A percentile compares a stretch with the other conserved stretches of the same genome.
phyloP scores from a whole-genome alignment of 441 rosid species.

The Codiaeum variegatum region DNA sequence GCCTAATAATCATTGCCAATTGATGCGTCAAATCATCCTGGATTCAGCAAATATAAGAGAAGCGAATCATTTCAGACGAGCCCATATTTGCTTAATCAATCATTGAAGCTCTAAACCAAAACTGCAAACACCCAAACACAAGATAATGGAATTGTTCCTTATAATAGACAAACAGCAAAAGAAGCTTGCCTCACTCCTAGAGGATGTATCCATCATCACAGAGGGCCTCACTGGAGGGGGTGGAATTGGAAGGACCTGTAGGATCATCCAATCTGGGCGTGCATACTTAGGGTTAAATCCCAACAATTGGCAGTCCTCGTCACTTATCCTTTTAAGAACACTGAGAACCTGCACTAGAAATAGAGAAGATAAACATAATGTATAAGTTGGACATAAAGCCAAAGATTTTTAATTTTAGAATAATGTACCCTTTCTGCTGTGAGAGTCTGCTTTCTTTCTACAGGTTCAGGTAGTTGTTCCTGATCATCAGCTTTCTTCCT shows the following conservation, averaged over 20 bases:
- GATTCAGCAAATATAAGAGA: conserved; percentile 27
- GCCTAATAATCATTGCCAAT: conserved; percentile 88
- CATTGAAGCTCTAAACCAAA: background rate
- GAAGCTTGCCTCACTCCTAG: conserved; percentile 88
- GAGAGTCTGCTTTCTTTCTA: conserved; percentile 89
- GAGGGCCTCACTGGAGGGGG: conserved; percentile 99
- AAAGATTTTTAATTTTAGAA: conserved; percentile 10
- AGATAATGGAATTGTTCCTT: background rate
- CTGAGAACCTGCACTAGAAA: conserved; percentile 27
- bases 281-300: conserved; percentile 30
- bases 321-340: conserved; percentile 93
- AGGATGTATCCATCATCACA: conserved; percentile 99
- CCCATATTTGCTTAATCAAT: conserved; percentile 2
- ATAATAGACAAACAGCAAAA: background rate
- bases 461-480: conserved; percentile 97
- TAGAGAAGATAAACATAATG: conserved; percentile 16
- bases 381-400: background rate
- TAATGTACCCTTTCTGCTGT: conserved; percentile 81
- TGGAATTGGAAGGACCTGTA: conserved; percentile 96
- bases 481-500: conserved; percentile 86
- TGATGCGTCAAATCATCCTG: conserved; percentile 99
- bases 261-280: conserved; percentile 84
- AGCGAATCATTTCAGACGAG: conserved; percentile 13
- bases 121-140: background rate
- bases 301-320: conserved; percentile 29